Evolutionary conservation across 345 rosid species (phyloP).

Genomic region (Rhodomyrtus tomentosa): DNA sequence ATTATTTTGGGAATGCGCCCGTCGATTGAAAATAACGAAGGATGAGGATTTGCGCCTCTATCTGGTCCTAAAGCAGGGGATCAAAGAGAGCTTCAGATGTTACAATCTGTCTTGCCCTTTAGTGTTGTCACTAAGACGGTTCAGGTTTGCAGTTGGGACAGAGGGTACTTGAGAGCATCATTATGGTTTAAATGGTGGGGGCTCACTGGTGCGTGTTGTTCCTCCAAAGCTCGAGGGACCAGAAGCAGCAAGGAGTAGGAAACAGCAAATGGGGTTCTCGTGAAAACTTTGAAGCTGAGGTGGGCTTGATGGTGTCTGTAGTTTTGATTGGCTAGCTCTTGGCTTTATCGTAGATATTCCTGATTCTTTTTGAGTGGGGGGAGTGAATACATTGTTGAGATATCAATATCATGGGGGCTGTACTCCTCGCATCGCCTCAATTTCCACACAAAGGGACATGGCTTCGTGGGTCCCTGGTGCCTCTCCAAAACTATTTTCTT

Average conservation of each 20-base stretch:
- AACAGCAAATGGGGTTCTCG: not conserved
- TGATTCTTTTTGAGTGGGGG: not conserved
- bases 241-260: not conserved
- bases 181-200: not conserved
- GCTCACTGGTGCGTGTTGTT: not conserved
- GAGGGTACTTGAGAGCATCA: not conserved
- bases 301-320: not conserved
- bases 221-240: not conserved
- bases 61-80: not conserved
- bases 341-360: not conserved
- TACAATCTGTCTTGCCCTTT: not conserved
- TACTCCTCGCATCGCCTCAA: not conserved
- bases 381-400: not conserved
- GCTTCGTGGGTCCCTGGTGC: not conserved
- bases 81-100: not conserved
- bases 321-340: not conserved
- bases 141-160: not conserved
- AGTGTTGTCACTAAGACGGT: not conserved
- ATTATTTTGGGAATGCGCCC: not conserved
- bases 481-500: not conserved
- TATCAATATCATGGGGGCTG: not conserved
- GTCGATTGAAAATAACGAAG: not conserved
- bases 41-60: not conserved
- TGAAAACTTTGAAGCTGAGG: not conserved
- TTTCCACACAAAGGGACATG: not conserved